These are phyloP conservation scores for Pyrenophora teres DNA, from an alignment of 2,329 filamentous ascomycete genomes.

Conservation along the genomic window DNA sequence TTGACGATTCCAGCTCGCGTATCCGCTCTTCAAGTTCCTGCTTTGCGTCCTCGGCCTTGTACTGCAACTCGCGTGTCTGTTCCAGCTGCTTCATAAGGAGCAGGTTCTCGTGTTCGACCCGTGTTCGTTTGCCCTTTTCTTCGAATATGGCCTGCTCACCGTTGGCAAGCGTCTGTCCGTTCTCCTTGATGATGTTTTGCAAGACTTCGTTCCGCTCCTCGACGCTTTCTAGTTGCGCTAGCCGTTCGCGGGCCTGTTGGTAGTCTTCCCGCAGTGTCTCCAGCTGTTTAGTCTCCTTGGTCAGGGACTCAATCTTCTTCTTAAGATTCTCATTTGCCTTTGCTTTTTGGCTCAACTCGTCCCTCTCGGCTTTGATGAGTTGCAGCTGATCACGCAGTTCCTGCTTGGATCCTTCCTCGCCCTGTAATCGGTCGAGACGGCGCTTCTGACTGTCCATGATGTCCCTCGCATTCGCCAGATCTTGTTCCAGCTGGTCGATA, in stretches of 20 bases:
- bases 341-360: constrained; percentile 55
- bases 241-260: constrained; percentile 50
- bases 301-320: constrained; percentile 58
- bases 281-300: constrained; percentile 53
- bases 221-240: constrained; percentile 52
- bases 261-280: constrained; percentile 53
- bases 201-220: constrained; percentile 52
- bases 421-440: constrained; percentile 51
- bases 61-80: constrained; percentile 53
- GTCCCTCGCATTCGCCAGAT: constrained; percentile 52
- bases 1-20: constrained; percentile 48
- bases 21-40: constrained; percentile 54
- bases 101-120: constrained; percentile 55
- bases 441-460: constrained; percentile 53
- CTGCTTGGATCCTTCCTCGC: constrained; percentile 52
- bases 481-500: constrained; percentile 56
- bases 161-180: constrained; percentile 55
- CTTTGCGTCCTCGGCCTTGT: constrained; percentile 54
- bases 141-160: constrained; percentile 59
- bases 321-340: constrained; percentile 59
- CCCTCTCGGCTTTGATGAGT: constrained; percentile 54
- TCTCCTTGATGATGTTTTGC: constrained; percentile 58
- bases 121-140: constrained; percentile 53
- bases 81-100: constrained; percentile 54
- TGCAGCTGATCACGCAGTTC: constrained; percentile 58